Conservation (phyloP, 257 asterid genomes). For the Capsicum chinense region DNA sequence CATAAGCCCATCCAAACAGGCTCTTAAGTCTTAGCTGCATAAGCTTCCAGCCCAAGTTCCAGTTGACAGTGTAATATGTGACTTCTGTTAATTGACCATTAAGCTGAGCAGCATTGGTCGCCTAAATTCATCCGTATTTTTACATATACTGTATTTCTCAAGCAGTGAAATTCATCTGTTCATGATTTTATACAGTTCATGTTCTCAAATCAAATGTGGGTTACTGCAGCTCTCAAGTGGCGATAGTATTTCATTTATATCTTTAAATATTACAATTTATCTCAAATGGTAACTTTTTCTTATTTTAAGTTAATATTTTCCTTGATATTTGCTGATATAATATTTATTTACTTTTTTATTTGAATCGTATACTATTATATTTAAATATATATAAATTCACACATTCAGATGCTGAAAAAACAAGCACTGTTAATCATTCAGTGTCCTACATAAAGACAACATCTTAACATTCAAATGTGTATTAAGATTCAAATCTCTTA, state of each 20-base stretch:
- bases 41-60: background rate
- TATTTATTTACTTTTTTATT: background rate
- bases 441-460: background rate
- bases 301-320: background rate
- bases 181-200: background rate
- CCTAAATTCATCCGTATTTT: background rate
- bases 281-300: background rate
- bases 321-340: background rate
- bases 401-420: background rate
- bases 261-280: slow-evolving; percentile 13
- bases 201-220: background rate
- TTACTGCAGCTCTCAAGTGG: background rate
- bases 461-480: background rate
- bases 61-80: background rate
- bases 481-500: background rate
- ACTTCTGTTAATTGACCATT: background rate
- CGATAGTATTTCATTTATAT: background rate
- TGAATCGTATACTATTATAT: background rate
- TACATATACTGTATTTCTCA: slow-evolving; percentile 3
- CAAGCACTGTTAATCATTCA: background rate
- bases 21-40: background rate
- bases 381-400: background rate
- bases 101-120: background rate
- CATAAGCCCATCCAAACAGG: too few relatives aligned
- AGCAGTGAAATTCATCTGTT: background rate